Evolutionary conservation across 768 basidiomycete species (phyloP), one percentile per base, ranked within the genome.

Genomic region (Goffeauzyma gilvescens): DNA sequence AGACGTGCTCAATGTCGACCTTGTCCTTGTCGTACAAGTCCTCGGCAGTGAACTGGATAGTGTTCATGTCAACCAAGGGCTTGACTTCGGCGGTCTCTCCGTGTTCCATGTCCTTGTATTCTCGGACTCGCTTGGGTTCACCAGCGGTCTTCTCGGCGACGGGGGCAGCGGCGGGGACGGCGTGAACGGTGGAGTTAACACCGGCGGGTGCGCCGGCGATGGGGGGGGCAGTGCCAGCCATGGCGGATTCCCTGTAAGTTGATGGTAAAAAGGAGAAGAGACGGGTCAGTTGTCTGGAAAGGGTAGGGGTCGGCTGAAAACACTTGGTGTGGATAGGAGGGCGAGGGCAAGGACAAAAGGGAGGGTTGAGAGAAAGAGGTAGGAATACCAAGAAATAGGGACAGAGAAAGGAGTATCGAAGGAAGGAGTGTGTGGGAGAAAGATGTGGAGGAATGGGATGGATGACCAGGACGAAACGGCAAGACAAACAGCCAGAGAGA

Each of bases 1-100:
- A 79, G 54, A 96, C 79, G 17, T 86, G 89, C 71, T 95, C 90
- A 46, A 96, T 72, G 67, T 96, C 90, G 67, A 96, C 90, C 71
- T 96, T 96, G 68, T 96, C 90, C 70, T 90, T 90, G 67, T 93
- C 87, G 64, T 93, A 95, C 38, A 65, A 46, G 49, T 65, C 64
- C 27, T 48, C 46, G 42, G 59, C 62, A 32, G 64, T 65, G 52
- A 65, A 63, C 33, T 58, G 53, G 48, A 65, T 65, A 38, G 57
- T 56, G 49, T 58, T 55, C 55, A 62, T 52, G 50, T 55, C 59
- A 33, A 60, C 59, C 18, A 25, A 20, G n/a, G 42, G 36, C 48
- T 51, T 55, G 44, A 53, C 53, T 45, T 57, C 55, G 27, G 48
- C 55, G 35, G 55, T 54, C 41, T 51, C 54, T 9, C 44, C 38